These are phyloP conservation scores for Leccinellum albellum DNA, from an alignment of 768 basidiomycete genomes.

Conservation along the genomic window DNA sequence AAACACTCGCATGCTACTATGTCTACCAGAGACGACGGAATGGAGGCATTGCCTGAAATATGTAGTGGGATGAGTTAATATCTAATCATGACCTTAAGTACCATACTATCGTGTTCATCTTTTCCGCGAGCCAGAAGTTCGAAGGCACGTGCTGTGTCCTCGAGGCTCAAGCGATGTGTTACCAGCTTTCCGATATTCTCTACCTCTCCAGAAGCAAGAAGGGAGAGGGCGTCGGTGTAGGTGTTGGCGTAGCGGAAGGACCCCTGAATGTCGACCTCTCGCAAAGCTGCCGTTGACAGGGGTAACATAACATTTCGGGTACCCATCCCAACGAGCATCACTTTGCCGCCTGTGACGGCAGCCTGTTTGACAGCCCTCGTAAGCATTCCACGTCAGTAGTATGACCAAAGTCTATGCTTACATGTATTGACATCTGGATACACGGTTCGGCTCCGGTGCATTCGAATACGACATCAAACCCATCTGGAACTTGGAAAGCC, in stretches of 20 bases:
- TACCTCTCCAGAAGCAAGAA: constrained; percentile 66
- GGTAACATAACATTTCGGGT: constrained; percentile 78
- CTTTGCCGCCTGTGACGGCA: constrained; percentile 81
- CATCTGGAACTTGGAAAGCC: constrained; percentile 60
- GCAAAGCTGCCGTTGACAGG: constrained; percentile 73
- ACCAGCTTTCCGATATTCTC: constrained; percentile 68
- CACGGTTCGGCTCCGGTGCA: constrained; percentile 92
- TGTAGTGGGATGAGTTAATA: constrained; percentile 43
- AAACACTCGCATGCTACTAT: constrained; percentile 1
- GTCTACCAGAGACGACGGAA: constrained; percentile 9
- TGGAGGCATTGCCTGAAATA: not conserved
- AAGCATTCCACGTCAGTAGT: constrained; percentile 8
- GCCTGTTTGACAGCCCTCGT: constrained; percentile 44
- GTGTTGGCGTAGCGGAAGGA: constrained; percentile 91
- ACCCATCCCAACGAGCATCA: constrained; percentile 96
- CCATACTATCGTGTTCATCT: constrained; percentile 76
- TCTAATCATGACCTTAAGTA: constrained; percentile 86
- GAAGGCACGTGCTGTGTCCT: constrained; percentile 70
- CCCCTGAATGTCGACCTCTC: constrained; percentile 91
- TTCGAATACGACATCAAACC: constrained; percentile 92
- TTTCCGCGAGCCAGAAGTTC: constrained; percentile 72
- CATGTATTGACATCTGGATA: constrained; percentile 87
- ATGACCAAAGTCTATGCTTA: constrained; percentile 42
- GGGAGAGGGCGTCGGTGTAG: constrained; percentile 78
- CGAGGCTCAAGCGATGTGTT: constrained; percentile 70